Percentiles rank a stretch among this genome's conserved stretches.
Evolutionary conservation across 345 rosid species (phyloP).

Genomic region (Syzygium aromaticum): DNA sequence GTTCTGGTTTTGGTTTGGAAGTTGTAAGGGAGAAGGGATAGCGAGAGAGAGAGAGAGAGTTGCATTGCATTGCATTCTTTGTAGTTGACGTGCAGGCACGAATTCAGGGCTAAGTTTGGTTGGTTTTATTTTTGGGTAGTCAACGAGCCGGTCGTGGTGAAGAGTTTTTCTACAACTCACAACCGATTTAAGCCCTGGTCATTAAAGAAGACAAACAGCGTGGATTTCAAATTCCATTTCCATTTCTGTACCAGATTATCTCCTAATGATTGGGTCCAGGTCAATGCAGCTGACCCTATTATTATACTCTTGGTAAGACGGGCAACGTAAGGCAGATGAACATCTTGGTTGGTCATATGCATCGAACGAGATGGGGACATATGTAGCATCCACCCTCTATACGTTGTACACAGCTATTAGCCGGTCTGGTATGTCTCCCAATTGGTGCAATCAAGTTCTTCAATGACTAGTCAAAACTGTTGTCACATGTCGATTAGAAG

Average conservation of each 20-base stretch:
- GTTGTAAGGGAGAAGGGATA: not conserved
- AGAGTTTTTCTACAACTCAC: not conserved
- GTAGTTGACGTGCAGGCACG: slow-evolving; percentile 63
- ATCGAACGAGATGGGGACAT: not conserved
- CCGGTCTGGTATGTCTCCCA: too few species aligned
- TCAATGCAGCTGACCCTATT: not conserved
- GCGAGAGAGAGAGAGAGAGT: not conserved
- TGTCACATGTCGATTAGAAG: too few species aligned
- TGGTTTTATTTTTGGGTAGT: not conserved
- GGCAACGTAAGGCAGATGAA: not conserved
- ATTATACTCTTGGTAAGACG: not conserved
- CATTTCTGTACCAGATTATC: not conserved
- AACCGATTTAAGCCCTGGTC: not conserved
- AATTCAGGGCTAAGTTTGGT: slow-evolving; percentile 15
- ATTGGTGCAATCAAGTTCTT: too few species aligned
- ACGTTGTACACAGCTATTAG: too few species aligned
- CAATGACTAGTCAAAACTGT: too few species aligned
- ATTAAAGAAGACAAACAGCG: not conserved
- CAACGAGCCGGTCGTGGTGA: not conserved
- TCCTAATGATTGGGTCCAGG: not conserved
- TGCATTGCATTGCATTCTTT: slow-evolving; percentile 1
- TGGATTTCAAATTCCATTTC: not conserved
- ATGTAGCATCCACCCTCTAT: too few species aligned
- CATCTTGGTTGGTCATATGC: not conserved
- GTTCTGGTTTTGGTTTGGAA: not conserved